These are phyloP conservation scores for Crithidia acanthocephali DNA, from an alignment of 208 protist species.

Conservation along the genomic window DNA sequence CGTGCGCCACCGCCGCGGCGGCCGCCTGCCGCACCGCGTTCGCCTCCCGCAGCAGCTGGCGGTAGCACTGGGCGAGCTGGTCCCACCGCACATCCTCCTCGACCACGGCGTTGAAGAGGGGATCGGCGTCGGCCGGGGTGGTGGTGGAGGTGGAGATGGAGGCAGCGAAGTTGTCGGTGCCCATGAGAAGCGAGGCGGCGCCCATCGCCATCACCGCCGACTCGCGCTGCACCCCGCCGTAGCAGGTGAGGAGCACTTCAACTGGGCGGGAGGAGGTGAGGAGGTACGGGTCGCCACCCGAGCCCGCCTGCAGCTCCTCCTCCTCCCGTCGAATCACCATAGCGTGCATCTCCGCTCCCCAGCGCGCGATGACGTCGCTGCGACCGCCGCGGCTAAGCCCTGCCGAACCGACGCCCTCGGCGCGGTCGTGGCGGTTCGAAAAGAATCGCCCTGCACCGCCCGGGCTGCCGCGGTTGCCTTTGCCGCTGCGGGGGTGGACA, in stretches of 20 bases:
- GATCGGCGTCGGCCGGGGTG: conserved; percentile 37
- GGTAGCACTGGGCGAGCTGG: conserved; percentile 66
- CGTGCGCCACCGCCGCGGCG: conserved; percentile 32
- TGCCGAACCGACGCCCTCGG: neutral
- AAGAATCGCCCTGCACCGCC: conserved; percentile 18
- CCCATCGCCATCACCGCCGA: conserved; percentile 19
- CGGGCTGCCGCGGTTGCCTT: neutral
- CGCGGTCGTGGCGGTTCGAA: conserved; percentile 18
- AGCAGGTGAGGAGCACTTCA: conserved; percentile 35
- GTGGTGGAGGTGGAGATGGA: conserved; percentile 1
- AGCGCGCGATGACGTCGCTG: conserved; percentile 1
- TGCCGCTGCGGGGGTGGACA: neutral
- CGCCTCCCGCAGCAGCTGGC: conserved; percentile 58
- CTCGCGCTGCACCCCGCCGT: conserved; percentile 30
- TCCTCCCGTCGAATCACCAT: conserved; percentile 30
- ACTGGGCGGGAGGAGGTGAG: conserved; percentile 29
- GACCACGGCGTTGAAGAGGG: conserved; percentile 43
- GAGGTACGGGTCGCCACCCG: conserved; percentile 29
- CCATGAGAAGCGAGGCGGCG: conserved; percentile 22
- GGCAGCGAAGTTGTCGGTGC: conserved; percentile 11
- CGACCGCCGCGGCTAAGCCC: neutral
- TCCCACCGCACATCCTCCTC: conserved; percentile 65
- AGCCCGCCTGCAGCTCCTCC: conserved; percentile 22
- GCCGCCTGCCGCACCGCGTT: conserved; percentile 25
- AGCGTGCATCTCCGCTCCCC: conserved; percentile 23